Evolutionary conservation across 768 basidiomycete species (phyloP).

Genomic region (Auricularia cornea): DNA sequence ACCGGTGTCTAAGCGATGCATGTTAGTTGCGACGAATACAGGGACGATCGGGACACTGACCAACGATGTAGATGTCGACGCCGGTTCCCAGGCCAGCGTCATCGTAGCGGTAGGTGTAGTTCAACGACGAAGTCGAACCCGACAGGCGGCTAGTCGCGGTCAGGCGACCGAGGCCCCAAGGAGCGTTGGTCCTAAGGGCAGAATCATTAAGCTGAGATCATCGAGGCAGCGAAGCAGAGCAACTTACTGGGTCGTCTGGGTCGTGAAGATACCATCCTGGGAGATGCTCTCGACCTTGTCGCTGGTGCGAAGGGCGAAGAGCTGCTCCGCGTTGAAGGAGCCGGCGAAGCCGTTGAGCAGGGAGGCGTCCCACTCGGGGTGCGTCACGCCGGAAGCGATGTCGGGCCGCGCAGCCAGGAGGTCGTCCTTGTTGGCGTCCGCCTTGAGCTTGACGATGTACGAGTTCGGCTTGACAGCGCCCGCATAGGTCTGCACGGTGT

Average conservation of each 20-base stretch:
- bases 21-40: neutral
- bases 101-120: conserved; percentile 25
- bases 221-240: no score
- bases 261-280: conserved; percentile 25
- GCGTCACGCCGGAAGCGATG: conserved; percentile 7
- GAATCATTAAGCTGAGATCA: neutral
- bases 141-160: conserved; percentile 8
- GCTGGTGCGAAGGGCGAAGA: conserved; percentile 19
- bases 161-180: conserved; percentile 17
- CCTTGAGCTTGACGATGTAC: conserved; percentile 20
- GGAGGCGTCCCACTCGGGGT: conserved; percentile 14
- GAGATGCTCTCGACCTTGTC: conserved; percentile 21
- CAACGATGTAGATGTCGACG: conserved; percentile 37
- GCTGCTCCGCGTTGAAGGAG: conserved; percentile 11
- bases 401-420: conserved; percentile 8
- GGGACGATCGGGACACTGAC: no score
- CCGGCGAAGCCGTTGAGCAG: conserved; percentile 21
- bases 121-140: conserved; percentile 7
- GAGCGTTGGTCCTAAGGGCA: conserved; percentile 12
- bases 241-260: conserved; percentile 6
- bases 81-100: conserved; percentile 22
- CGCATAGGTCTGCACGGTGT: conserved; percentile 6
- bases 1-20: conserved; percentile 66
- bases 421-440: conserved; percentile 11
- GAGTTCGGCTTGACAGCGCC: conserved; percentile 9